Conservation (phyloP, 768 basidiomycete species). For the Russula sp. region DNA sequence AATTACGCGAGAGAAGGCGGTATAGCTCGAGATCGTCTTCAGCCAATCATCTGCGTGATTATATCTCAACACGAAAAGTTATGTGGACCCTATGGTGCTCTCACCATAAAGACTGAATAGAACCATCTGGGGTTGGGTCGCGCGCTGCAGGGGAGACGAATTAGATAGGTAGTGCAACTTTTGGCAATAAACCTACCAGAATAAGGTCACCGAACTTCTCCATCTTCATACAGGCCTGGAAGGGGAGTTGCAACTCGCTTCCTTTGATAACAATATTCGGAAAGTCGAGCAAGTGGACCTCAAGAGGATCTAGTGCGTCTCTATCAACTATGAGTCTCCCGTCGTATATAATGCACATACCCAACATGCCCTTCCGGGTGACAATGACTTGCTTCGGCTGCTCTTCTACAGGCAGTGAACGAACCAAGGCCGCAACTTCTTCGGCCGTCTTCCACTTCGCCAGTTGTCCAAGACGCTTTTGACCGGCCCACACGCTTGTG, state of each 20-base stretch:
- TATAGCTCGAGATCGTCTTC: slow-evolving; percentile 98
- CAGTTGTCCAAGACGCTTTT: slow-evolving; percentile 98
- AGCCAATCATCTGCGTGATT: slow-evolving; percentile 84
- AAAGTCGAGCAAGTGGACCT: slow-evolving; percentile 99
- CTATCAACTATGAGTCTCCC: slow-evolving; percentile 10
- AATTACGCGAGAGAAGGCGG: slow-evolving; percentile 96
- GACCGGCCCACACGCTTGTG: slow-evolving; percentile 99
- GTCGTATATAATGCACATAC: slow-evolving; percentile 35
- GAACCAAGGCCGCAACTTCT: slow-evolving; percentile 97
- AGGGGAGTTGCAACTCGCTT: slow-evolving; percentile 93
- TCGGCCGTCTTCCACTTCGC: slow-evolving; percentile 99
- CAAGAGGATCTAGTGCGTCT: slow-evolving; percentile 64
- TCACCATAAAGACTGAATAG: slow-evolving; percentile 91
- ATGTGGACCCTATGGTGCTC: slow-evolving; percentile 18
- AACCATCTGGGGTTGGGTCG: slow-evolving; percentile 99
- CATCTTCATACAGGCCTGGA: slow-evolving; percentile 99
- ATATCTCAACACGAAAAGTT: slow-evolving; percentile 8
- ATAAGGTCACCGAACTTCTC: slow-evolving; percentile 99
- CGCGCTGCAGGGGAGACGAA: slow-evolving; percentile 47
- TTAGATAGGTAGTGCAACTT: neutral
- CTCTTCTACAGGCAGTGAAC: slow-evolving; percentile 98
- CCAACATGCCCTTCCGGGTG: slow-evolving; percentile 99
- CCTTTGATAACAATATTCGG: slow-evolving; percentile 99
- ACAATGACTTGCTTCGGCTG: slow-evolving; percentile 99
- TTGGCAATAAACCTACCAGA: slow-evolving; percentile 41